These are phyloP conservation scores for Xylaria sp. DNA, from an alignment of 2,329 filamentous ascomycete species.

Conservation along the genomic window DNA sequence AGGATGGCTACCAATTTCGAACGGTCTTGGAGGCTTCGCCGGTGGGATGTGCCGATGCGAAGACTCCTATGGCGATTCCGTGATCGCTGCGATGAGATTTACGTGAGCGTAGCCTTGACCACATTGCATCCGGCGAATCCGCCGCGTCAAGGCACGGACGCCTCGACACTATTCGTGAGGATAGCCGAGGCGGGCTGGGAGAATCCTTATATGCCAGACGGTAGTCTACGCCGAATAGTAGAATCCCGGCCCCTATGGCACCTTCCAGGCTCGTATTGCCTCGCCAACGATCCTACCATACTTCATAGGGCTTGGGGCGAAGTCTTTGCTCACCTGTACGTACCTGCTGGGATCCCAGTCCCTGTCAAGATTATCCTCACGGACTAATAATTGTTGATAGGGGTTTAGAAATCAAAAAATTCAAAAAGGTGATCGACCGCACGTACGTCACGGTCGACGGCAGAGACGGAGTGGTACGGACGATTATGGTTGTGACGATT, in stretches of 20 bases:
- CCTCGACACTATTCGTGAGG: neutral
- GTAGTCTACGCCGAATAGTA: neutral
- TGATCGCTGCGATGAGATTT: constrained; percentile 5
- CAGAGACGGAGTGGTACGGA: neutral
- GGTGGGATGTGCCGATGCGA: neutral
- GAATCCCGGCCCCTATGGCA: neutral
- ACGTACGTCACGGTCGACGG: neutral
- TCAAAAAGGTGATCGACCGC: neutral
- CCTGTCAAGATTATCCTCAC: neutral
- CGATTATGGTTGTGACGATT: constrained; percentile 22
- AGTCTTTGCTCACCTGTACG: constrained; percentile 3
- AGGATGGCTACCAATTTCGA: constrained; percentile 11
- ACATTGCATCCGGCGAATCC: no score
- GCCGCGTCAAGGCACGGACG: neutral
- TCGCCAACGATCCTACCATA: neutral
- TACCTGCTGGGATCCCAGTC: neutral
- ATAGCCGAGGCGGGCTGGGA: neutral
- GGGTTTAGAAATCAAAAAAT: constrained; percentile 12
- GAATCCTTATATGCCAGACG: neutral
- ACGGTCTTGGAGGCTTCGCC: neutral
- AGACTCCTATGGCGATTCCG: neutral
- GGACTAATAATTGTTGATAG: constrained; percentile 13
- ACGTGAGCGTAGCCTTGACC: constrained; percentile 12
- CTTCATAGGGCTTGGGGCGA: neutral
- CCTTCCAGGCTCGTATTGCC: constrained; percentile 15